phyloP scores from a whole-genome alignment of 345 rosid genomes.

The Eucalyptus shirleyi region DNA sequence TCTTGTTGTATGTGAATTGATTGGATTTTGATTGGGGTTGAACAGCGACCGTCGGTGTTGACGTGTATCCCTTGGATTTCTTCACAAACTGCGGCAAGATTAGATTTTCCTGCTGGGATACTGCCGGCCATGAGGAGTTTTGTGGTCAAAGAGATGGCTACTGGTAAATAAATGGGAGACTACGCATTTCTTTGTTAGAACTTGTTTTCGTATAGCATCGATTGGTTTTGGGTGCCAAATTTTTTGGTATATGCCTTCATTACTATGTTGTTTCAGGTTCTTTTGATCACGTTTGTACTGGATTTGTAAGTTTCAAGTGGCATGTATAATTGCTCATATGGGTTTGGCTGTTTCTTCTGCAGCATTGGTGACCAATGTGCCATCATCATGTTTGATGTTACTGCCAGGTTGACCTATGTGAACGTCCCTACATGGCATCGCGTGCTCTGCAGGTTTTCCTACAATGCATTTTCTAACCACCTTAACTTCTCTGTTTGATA shows the following conservation, averaged over 20 bases:
- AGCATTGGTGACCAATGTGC: constrained; percentile 97
- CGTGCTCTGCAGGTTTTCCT: constrained; percentile 68
- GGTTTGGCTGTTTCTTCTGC: not conserved
- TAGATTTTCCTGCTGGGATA: constrained; percentile 96
- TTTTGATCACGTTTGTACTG: not conserved
- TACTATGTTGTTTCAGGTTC: not conserved
- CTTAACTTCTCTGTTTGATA: not conserved
- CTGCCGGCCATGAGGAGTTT: constrained; percentile 95
- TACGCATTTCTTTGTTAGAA: not conserved
- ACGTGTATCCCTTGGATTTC: constrained; percentile 94
- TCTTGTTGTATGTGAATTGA: not conserved
- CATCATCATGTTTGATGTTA: constrained; percentile 93
- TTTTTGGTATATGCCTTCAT: not conserved
- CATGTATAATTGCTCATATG: not conserved
- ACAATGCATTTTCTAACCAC: too few relatives aligned
- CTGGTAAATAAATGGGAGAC: constrained; percentile 33
- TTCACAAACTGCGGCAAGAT: constrained; percentile 87
- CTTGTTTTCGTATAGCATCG: not conserved
- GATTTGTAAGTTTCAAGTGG: not conserved
- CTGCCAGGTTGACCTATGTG: constrained; percentile 86
- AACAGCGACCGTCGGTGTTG: constrained; percentile 87
- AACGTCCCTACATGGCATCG: constrained; percentile 98
- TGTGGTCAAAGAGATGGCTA: constrained; percentile 96
- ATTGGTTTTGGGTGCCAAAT: not conserved
- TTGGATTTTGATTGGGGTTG: not conserved